phyloP scores from a whole-genome alignment of 495 filamentous ascomycete species.

The Xylaria bambusicola region DNA sequence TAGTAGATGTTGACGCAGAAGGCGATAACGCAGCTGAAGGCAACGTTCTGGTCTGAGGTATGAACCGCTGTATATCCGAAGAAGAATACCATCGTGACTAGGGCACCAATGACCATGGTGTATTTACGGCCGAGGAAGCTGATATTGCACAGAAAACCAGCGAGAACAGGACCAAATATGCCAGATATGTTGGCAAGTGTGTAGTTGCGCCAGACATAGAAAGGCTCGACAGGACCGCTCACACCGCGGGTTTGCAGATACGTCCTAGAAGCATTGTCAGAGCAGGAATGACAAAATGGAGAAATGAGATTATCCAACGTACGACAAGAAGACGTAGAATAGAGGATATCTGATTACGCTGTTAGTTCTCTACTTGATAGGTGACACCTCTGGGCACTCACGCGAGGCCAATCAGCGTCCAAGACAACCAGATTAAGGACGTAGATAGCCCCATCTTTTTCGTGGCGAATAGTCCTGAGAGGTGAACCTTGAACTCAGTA shows the following conservation, averaged over 20 bases:
- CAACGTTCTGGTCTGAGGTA: conserved; percentile 60
- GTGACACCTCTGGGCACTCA: conserved; percentile 15
- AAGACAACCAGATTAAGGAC: conserved; percentile 65
- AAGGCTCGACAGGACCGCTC: conserved; percentile 42
- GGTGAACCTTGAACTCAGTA: conserved; percentile 54
- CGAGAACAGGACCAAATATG: conserved; percentile 66
- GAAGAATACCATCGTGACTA: conserved; percentile 66
- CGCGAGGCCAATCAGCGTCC: conserved; percentile 69
- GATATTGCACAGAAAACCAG: conserved; percentile 63
- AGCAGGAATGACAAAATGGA: conserved; percentile 11
- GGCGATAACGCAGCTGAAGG: conserved; percentile 64
- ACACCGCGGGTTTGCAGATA: conserved; percentile 45
- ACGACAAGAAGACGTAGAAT: conserved; percentile 68
- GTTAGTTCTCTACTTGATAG: conserved; percentile 18
- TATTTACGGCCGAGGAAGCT: conserved; percentile 59
- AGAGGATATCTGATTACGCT: conserved; percentile 53
- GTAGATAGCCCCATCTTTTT: conserved; percentile 62
- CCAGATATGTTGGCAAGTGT: conserved; percentile 63
- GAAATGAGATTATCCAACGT: conserved; percentile 3
- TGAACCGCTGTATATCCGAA: conserved; percentile 68
- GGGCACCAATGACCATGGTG: conserved; percentile 66
- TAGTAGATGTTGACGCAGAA: conserved; percentile 74
- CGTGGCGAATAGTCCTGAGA: conserved; percentile 65
- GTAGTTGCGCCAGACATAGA: conserved; percentile 72
- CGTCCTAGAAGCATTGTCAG: conserved; percentile 30